These are phyloP conservation scores for Leccinum imitatum DNA, from an alignment of 768 basidiomycete species.

Conservation along the genomic window DNA sequence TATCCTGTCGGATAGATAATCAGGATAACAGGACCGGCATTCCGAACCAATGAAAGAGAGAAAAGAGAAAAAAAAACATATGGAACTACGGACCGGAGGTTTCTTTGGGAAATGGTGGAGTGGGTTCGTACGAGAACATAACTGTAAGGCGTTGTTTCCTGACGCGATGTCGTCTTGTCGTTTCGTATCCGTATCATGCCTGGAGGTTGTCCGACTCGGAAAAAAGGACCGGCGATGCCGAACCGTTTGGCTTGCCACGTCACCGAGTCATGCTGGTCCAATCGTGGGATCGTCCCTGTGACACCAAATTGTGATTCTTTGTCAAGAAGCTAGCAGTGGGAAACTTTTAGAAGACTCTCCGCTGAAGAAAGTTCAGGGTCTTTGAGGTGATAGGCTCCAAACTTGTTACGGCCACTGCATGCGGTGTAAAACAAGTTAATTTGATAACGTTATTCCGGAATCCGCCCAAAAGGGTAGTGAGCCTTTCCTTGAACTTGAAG, in stretches of 20 bases:
- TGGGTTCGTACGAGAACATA: neutral
- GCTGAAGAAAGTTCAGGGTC: neutral
- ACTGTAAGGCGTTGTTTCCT: neutral
- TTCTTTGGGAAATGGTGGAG: neutral
- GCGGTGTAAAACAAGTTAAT: neutral
- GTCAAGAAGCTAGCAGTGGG: neutral
- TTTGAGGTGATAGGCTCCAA: neutral
- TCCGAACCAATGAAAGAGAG: neutral
- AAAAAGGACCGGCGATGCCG: neutral
- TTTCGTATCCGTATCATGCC: neutral
- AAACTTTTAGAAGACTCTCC: neutral
- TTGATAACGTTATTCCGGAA: neutral
- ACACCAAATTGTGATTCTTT: neutral
- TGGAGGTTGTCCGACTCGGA: slow-evolving; percentile 1
- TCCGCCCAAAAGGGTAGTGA: neutral
- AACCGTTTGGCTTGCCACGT: slow-evolving; percentile 16
- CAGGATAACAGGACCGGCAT: slow-evolving; percentile 10
- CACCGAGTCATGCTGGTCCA: neutral
- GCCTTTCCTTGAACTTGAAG: neutral
- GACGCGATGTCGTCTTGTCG: neutral
- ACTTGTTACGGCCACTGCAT: neutral
- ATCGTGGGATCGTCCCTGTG: neutral
- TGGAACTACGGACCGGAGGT: slow-evolving; percentile 3
- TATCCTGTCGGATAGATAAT: neutral
- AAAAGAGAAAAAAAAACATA: neutral